Conservation (phyloP, 2,329 filamentous ascomycete species). For the Neopestalotiopsis clavispora region DNA sequence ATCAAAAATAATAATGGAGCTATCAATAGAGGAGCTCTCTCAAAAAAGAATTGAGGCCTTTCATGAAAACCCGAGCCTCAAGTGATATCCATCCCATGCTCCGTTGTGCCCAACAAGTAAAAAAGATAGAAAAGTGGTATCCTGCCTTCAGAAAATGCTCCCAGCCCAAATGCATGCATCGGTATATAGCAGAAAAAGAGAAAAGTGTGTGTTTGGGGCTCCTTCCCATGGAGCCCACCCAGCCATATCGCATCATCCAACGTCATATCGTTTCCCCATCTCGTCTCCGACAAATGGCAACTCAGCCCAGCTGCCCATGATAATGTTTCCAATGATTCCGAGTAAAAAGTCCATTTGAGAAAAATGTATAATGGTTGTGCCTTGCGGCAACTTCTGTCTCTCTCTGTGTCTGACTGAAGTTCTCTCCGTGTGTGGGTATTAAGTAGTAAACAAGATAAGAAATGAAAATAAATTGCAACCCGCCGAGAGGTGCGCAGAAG, state of each 20-base stretch:
- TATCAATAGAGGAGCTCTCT: constrained; percentile 21
- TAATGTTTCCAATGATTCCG: constrained; percentile 37
- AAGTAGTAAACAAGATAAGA: constrained; percentile 27
- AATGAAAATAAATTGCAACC: constrained; percentile 28
- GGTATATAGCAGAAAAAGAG: constrained; percentile 32
- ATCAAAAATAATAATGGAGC: constrained; percentile 15
- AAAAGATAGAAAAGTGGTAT: constrained; percentile 20
- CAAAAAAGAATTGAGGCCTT: neutral
- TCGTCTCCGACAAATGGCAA: constrained; percentile 31
- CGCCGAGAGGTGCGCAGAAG: constrained; percentile 22
- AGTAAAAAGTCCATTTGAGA: constrained; percentile 9
- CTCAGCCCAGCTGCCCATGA: constrained; percentile 24
- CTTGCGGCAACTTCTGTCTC: constrained; percentile 33
- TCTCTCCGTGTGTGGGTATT: constrained; percentile 29
- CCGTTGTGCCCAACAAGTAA: constrained; percentile 24
- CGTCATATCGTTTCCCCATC: constrained; percentile 18
- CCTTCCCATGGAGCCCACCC: constrained; percentile 19
- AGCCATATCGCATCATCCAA: too few species aligned
- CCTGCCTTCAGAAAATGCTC: constrained; percentile 25
- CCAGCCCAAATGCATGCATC: constrained; percentile 33
- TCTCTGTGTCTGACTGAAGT: constrained; percentile 34
- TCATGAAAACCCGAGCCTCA: neutral
- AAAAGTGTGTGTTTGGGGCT: constrained; percentile 24
- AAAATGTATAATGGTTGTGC: constrained; percentile 25
- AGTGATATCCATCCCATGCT: constrained; percentile 6